phyloP scores from a whole-genome alignment of 1,139 yeast genomes.

The Arxiozyma slooffiae region DNA sequence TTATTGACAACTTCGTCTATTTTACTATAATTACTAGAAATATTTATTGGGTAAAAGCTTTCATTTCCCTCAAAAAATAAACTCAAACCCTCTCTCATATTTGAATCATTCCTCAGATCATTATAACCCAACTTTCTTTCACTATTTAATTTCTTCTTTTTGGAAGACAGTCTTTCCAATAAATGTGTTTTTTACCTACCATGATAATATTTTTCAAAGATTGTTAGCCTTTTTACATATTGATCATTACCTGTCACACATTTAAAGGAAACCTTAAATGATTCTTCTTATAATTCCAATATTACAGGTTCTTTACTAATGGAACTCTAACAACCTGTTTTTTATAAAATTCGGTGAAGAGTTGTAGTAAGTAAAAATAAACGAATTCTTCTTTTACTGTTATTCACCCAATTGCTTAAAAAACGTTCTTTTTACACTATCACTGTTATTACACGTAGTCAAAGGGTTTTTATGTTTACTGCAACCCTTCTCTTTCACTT shows the following conservation, averaged over 20 bases:
- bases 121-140: slow-evolving; percentile 1
- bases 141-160: not conserved
- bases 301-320: slow-evolving; percentile 6
- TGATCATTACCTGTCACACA: slow-evolving; percentile 2
- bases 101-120: not conserved
- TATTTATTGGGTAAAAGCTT: not conserved
- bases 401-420: slow-evolving; percentile 12
- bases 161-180: slow-evolving; percentile 4
- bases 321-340: slow-evolving; percentile 12
- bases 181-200: slow-evolving; percentile 7
- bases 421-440: slow-evolving; percentile 10
- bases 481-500: not conserved
- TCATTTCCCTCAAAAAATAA: not conserved
- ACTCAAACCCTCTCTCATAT: not conserved
- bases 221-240: slow-evolving; percentile 1
- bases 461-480: not conserved
- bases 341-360: slow-evolving; percentile 15
- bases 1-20: not conserved
- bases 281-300: slow-evolving; percentile 3
- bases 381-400: slow-evolving; percentile 5
- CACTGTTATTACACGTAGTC: not conserved
- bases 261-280: slow-evolving; percentile 8
- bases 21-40: no score
- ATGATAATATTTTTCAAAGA: slow-evolving; percentile 11
- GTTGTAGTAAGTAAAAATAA: not conserved